Base-by-base conservation (phyloP, 495 filamentous ascomycete species). In the Poronia punctata region DNA sequence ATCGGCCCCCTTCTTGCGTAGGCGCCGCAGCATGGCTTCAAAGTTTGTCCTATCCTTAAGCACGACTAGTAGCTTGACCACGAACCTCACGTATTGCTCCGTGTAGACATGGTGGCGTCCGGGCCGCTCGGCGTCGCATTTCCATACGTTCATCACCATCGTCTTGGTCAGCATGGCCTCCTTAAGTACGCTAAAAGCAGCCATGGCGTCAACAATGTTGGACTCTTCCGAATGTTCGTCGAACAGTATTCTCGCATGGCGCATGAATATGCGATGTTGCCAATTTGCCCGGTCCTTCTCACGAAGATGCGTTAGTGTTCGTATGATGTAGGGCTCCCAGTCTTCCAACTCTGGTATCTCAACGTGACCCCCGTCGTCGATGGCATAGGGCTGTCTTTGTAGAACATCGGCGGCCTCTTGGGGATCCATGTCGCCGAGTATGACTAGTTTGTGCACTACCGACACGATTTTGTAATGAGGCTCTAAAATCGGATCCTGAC, bases 401-500 rank as follows among this genome's bases (percentile, higher is more conserved):
- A 73, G 54, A n/a, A 71, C 45, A 26, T 64, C 43, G 7, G 66
- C 64, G 6, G 52, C 69, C 21, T 65, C 64, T 41, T 71, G 61
- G 12, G 54, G 57, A 20, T 59, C 25, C 12, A 74, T 54, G 15
- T 71, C 66, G 12, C 66, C 62, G 5, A 65, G 57, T 27, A 50
- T 53, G 18, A 93, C 84, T 4, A 95, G 68, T 56, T 97, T 97
- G 61, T 94, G 79, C 8, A 87, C 70, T 36, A 92, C 70, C 10
- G 87, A 90, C 18, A 94, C 73, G 19, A 97, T 81, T 62, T 96
- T 97, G 64, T 95, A 97, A 54, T 96, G 89, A 10, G 92, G 93
- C 58, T 97, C 92, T 17, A 99, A 76, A 15, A 93, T 84, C 0
- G 86, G 88, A 45, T 97, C 87, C 40, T 82, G 70, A 10, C 78